Evolutionary conservation across 768 basidiomycete genomes (phyloP).

Genomic region (Boletus rex-veris): DNA sequence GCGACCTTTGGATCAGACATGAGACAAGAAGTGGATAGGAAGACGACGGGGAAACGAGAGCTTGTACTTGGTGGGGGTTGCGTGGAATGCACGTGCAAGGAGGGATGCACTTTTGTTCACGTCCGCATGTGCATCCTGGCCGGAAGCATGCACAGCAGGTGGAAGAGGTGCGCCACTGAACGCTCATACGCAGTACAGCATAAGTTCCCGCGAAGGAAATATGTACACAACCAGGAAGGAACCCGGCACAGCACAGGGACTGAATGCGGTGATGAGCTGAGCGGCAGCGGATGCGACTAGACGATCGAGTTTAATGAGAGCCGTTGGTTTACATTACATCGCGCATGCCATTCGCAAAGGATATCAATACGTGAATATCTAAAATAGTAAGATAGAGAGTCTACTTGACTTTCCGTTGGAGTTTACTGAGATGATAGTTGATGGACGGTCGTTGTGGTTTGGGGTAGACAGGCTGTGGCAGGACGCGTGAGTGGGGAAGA

Average conservation of each 20-base stretch:
- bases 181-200: slow-evolving; percentile 18
- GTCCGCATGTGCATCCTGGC: slow-evolving; percentile 3
- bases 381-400: slow-evolving; percentile 19
- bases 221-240: neutral
- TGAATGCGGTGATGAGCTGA: neutral
- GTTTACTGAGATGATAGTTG: slow-evolving; percentile 85
- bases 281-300: neutral
- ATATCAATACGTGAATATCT: slow-evolving; percentile 19
- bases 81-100: slow-evolving; percentile 14
- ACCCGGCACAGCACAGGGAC: neutral
- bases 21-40: slow-evolving; percentile 12
- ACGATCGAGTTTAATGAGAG: too few species aligned
- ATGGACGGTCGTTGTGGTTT: slow-evolving; percentile 73
- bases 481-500: neutral
- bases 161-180: slow-evolving; percentile 13
- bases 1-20: slow-evolving; percentile 42
- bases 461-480: slow-evolving; percentile 57
- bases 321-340: slow-evolving; percentile 14
- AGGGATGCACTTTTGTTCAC: neutral
- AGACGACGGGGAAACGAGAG: neutral
- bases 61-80: slow-evolving; percentile 21
- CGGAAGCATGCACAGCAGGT: slow-evolving; percentile 13
- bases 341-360: slow-evolving; percentile 10
- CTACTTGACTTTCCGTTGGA: slow-evolving; percentile 72
- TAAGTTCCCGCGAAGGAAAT: slow-evolving; percentile 8